Conservation (phyloP, 1,139 yeast genomes). For the Taphrina communis region DNA sequence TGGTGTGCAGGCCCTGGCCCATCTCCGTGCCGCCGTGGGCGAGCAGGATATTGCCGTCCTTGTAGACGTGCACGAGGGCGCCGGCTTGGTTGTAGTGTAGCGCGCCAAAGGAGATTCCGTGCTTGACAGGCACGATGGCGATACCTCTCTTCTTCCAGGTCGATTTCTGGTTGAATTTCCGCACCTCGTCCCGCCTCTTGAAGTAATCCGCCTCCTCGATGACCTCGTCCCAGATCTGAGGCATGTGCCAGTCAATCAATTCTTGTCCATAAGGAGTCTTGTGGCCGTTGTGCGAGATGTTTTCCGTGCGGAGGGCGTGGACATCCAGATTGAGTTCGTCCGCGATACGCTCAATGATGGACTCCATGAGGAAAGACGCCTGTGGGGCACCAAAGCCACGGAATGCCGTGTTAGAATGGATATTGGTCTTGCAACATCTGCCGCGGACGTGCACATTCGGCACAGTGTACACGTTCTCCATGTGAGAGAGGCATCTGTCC, state of each 20-base stretch:
- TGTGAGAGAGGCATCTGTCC: slow-evolving; percentile 57
- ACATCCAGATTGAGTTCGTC: slow-evolving; percentile 54
- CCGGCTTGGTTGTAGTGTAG: slow-evolving; percentile 57
- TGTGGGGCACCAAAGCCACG: slow-evolving; percentile 60
- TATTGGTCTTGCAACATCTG: slow-evolving; percentile 55
- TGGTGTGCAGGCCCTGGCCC: slow-evolving; percentile 60
- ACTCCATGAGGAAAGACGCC: slow-evolving; percentile 57
- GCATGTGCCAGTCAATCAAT: slow-evolving; percentile 55
- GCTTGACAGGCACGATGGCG: slow-evolving; percentile 57
- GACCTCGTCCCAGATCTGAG: slow-evolving; percentile 52
- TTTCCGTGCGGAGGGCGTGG: slow-evolving; percentile 53
- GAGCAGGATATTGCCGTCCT: slow-evolving; percentile 56
- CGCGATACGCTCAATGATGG: slow-evolving; percentile 54
- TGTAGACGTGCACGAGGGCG: slow-evolving; percentile 57
- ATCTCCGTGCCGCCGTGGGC: slow-evolving; percentile 60
- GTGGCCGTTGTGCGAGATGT: slow-evolving; percentile 52
- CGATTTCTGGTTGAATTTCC: slow-evolving; percentile 53
- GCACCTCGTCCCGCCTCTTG: slow-evolving; percentile 52
- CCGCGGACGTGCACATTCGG: slow-evolving; percentile 55
- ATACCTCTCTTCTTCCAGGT: slow-evolving; percentile 58
- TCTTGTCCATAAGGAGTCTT: slow-evolving; percentile 55
- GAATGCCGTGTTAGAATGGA: slow-evolving; percentile 58
- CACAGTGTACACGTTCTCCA: slow-evolving; percentile 56
- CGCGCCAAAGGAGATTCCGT: slow-evolving; percentile 58
- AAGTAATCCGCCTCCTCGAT: slow-evolving; percentile 52